Conservation (phyloP, 129 eudicot genomes). For the Artemisia annua region DNA sequence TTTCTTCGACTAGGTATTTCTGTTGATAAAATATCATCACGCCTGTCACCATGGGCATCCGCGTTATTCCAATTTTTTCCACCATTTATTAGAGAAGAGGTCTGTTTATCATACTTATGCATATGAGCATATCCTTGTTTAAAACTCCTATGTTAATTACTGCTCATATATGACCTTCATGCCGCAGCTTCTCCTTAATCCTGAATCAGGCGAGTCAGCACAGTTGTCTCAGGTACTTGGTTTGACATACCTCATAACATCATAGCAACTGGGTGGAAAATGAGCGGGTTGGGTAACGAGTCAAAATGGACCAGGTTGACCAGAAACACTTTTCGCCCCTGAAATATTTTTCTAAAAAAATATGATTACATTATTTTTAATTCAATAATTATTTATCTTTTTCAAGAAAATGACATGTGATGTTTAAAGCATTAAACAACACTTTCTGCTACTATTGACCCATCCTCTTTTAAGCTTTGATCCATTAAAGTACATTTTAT, state of each 20-base stretch:
- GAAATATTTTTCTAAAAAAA: background rate
- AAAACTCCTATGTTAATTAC: background rate
- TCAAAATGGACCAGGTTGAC: background rate
- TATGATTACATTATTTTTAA: background rate
- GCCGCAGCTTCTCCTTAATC: conserved; percentile 83
- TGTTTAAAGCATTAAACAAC: background rate
- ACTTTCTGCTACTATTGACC: too few relatives aligned
- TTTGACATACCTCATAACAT: background rate
- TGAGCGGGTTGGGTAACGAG: background rate
- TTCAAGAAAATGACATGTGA: background rate
- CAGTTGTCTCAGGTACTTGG: conserved; percentile 85
- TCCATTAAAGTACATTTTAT: conserved; percentile 1
- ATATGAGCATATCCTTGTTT: background rate
- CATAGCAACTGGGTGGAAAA: background rate
- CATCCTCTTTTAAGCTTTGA: too few relatives aligned
- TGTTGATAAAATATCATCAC: conserved; percentile 74
- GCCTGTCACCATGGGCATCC: conserved; percentile 99
- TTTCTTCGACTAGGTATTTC: conserved; percentile 72
- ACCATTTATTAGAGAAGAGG: conserved; percentile 85
- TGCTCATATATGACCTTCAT: conserved; percentile 28
- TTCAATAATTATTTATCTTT: background rate
- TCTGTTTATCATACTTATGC: conserved; percentile 15
- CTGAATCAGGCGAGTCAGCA: conserved; percentile 97
- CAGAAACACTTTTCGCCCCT: background rate
- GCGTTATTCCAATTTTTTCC: conserved; percentile 92